Conservation (phyloP, 2,329 filamentous ascomycete species). For the Aspergillus floridensis region DNA sequence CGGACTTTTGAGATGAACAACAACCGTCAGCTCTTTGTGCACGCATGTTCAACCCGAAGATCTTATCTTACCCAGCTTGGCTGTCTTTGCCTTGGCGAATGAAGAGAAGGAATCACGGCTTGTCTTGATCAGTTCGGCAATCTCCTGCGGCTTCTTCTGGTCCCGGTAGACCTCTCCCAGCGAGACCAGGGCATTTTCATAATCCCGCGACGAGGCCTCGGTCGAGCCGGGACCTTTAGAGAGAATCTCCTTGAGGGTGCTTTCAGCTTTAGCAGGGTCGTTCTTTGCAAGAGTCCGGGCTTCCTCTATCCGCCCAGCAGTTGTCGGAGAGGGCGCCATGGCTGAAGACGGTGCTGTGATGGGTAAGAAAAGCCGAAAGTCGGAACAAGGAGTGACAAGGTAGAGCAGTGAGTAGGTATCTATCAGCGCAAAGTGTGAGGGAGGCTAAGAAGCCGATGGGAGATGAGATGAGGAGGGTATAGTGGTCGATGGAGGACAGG, state of each 20-base stretch:
- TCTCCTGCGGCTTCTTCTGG: slow-evolving; percentile 72
- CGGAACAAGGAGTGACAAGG: slow-evolving; percentile 10
- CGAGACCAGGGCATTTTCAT: slow-evolving; percentile 82
- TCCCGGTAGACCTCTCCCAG: slow-evolving; percentile 92
- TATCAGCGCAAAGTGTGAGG: background rate
- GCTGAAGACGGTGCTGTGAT: slow-evolving; percentile 18
- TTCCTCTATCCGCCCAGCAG: slow-evolving; percentile 73
- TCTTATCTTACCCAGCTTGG: slow-evolving; percentile 76
- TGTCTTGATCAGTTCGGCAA: slow-evolving; percentile 85
- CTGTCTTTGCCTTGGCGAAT: slow-evolving; percentile 98
- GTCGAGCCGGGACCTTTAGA: slow-evolving; percentile 78
- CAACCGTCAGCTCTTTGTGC: background rate
- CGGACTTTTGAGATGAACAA: slow-evolving; percentile 61
- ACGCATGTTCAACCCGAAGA: background rate
- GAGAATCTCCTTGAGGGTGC: slow-evolving; percentile 85
- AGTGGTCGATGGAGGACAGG: slow-evolving; percentile 11
- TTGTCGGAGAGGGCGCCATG: slow-evolving; percentile 52
- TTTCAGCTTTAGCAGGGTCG: slow-evolving; percentile 79
- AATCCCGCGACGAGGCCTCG: slow-evolving; percentile 84
- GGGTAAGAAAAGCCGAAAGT: slow-evolving; percentile 2
- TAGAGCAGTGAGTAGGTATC: background rate
- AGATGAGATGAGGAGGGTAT: slow-evolving; percentile 8
- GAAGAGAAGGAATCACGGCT: slow-evolving; percentile 89
- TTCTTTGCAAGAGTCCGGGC: slow-evolving; percentile 79
- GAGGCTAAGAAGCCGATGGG: background rate